Percentiles rank a stretch among this genome's conserved stretches.
Evolutionary conservation across 345 rosid species (phyloP).

Genomic region (Populus ilicifolia): DNA sequence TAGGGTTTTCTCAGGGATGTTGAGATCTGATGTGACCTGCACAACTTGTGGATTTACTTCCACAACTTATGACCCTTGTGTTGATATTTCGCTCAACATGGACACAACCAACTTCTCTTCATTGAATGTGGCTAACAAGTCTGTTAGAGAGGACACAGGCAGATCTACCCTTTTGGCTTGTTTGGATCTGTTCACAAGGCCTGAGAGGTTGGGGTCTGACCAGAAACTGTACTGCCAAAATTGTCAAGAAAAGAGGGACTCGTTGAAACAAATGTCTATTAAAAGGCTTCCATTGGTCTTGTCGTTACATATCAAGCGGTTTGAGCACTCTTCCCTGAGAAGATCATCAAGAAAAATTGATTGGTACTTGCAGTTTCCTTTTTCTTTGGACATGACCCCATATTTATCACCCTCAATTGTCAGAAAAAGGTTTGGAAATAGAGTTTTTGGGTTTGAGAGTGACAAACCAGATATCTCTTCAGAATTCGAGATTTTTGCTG

Average conservation of each 20-base stretch:
- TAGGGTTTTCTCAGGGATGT: constrained; percentile 28
- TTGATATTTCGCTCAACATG: constrained; percentile 28
- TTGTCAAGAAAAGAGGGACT: constrained; percentile 26
- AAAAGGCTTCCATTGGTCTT: constrained; percentile 29
- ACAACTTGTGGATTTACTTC: constrained; percentile 33
- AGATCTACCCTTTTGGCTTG: constrained; percentile 23
- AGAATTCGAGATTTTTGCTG: constrained; percentile 30
- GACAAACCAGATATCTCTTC: constrained; percentile 17
- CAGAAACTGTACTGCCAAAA: constrained; percentile 27
- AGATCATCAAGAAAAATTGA: constrained; percentile 21
- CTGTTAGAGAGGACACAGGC: constrained; percentile 9
- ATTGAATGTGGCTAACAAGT: constrained; percentile 9
- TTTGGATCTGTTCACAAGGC: constrained; percentile 33
- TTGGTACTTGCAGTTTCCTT: constrained; percentile 27
- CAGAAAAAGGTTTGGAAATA: constrained; percentile 23
- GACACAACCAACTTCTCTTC: constrained; percentile 7
- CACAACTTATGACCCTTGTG: constrained; percentile 28
- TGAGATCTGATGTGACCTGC: constrained; percentile 31
- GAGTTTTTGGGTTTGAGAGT: constrained; percentile 21
- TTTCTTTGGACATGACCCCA: constrained; percentile 25
- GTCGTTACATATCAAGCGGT: constrained; percentile 29
- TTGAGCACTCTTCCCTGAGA: constrained; percentile 24
- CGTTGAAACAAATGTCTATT: constrained; percentile 25
- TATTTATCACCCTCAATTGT: constrained; percentile 26
- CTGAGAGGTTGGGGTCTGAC: constrained; percentile 28